phyloP scores from a whole-genome alignment of 2,329 filamentous ascomycete genomes.

The Cryphonectria parasitica region DNA sequence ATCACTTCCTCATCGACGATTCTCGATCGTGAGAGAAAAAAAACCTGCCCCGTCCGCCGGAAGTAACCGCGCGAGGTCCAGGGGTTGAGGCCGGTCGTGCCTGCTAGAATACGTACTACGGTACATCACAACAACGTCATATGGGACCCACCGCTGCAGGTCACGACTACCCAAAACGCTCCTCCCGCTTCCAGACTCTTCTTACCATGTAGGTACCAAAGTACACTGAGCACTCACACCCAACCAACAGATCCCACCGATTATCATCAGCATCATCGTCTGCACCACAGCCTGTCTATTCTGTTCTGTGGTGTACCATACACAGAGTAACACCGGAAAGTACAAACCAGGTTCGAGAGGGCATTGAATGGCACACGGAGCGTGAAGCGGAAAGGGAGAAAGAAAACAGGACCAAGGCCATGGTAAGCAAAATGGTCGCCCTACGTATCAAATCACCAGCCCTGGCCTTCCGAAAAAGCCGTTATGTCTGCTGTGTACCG shows the following conservation, averaged over 20 bases:
- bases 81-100: not conserved
- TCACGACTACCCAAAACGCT: not conserved
- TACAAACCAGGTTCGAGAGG: not conserved
- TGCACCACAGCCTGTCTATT: not conserved
- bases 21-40: not conserved
- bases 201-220: not conserved
- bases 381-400: not conserved
- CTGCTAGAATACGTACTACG: not conserved
- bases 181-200: not conserved
- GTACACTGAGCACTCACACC: not conserved
- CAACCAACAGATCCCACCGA: not conserved
- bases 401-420: not conserved
- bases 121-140: slow-evolving; percentile 24
- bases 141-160: slow-evolving; percentile 18
- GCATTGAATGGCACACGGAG: not conserved
- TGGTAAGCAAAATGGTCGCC: not conserved
- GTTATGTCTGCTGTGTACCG: not conserved
- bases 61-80: slow-evolving; percentile 6
- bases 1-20: slow-evolving; percentile 10
- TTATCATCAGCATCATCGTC: not conserved
- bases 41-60: not conserved
- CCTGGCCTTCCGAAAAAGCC: not conserved
- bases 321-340: not conserved
- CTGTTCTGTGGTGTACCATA: not conserved
- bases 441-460: not conserved